Conservation (phyloP, 2,329 filamentous ascomycete species). For the Plectosphaerella plurivora region DNA sequence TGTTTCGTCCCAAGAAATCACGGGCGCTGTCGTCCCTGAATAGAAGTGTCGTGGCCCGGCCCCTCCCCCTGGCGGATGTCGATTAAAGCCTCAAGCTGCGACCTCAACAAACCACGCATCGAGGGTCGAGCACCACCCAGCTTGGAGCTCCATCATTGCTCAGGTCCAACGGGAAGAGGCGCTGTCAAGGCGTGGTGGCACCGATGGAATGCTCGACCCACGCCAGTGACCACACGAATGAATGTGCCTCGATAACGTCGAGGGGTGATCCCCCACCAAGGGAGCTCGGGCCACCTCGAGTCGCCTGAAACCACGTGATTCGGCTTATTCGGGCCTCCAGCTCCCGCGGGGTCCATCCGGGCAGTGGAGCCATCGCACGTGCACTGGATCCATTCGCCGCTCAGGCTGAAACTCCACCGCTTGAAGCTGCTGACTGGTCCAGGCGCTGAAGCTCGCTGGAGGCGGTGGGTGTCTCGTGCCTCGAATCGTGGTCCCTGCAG, state of each 20-base stretch:
- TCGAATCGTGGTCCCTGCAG: not conserved
- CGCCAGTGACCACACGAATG: not conserved
- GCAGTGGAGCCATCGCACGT: too few relatives aligned
- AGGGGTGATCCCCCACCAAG: not conserved
- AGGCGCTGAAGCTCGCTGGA: not conserved
- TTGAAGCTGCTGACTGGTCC: not conserved
- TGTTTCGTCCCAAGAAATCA: too few relatives aligned
- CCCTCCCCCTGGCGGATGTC: not conserved
- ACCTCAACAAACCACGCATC: constrained; percentile 2
- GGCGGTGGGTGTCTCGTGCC: not conserved
- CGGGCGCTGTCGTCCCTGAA: too few relatives aligned
- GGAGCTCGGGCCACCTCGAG: not conserved
- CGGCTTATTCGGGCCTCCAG: not conserved
- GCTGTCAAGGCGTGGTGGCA: not conserved
- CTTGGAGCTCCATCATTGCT: not conserved
- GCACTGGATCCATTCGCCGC: not conserved
- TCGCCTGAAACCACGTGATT: not conserved
- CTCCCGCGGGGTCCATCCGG: not conserved
- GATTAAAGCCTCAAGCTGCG: not conserved
- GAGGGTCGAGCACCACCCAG: not conserved
- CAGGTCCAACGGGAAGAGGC: not conserved
- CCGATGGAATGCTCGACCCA: not conserved
- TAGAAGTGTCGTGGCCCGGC: not conserved
- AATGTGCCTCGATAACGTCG: not conserved
- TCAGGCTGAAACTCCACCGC: not conserved